These are phyloP conservation scores for Juglanconis juglandina DNA, from an alignment of 2,329 filamentous ascomycete species.

Conservation along the genomic window DNA sequence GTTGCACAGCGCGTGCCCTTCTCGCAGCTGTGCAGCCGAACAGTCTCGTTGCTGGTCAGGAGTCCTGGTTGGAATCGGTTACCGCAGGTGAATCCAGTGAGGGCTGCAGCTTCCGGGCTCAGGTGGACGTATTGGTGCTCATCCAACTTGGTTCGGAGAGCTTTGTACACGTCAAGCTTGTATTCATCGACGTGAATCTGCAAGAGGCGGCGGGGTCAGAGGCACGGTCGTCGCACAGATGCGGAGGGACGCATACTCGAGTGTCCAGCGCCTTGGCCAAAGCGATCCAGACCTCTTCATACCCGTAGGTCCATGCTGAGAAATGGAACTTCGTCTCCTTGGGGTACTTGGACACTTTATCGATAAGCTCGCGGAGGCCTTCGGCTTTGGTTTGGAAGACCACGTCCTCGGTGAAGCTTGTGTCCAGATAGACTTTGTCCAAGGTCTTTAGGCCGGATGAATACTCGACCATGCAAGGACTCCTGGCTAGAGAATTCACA, in stretches of 20 bases:
- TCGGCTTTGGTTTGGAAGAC: constrained; percentile 64
- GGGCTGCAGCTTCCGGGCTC: constrained; percentile 58
- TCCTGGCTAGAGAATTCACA: constrained; percentile 68
- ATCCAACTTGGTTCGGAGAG: constrained; percentile 48
- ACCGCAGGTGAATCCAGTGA: constrained; percentile 72
- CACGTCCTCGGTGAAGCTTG: constrained; percentile 60
- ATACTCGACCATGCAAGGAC: constrained; percentile 74
- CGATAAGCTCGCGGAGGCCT: constrained; percentile 70
- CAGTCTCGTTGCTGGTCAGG: constrained; percentile 60
- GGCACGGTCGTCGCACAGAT: neutral
- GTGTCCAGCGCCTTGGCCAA: constrained; percentile 68
- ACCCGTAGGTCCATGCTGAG: constrained; percentile 83
- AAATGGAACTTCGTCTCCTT: constrained; percentile 76
- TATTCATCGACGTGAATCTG: constrained; percentile 82
- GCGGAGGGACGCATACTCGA: constrained; percentile 39
- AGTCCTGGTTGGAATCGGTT: constrained; percentile 69
- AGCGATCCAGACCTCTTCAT: constrained; percentile 83
- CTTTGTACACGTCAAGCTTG: constrained; percentile 68
- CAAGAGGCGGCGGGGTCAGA: neutral
- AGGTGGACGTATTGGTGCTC: constrained; percentile 41
- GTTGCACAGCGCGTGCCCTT: constrained; percentile 61
- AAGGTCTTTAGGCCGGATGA: constrained; percentile 61
- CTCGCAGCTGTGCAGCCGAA: constrained; percentile 82
- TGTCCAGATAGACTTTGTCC: constrained; percentile 86
- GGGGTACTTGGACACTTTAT: constrained; percentile 66